Base-by-base conservation (phyloP, 1,139 yeast genomes). In the Hanseniaspora sp. region DNA sequence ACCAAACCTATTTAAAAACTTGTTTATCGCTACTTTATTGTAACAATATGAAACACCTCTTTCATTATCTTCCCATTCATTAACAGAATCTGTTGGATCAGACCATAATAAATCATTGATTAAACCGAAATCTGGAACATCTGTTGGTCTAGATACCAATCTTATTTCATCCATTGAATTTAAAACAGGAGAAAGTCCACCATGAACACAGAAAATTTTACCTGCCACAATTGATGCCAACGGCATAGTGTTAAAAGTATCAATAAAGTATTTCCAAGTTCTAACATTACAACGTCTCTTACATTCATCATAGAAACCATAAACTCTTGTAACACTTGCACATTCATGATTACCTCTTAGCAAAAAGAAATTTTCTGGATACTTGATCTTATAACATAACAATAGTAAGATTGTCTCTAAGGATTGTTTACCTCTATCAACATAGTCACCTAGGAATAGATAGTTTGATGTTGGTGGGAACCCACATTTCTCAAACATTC, bases 11-110 rank as follows among this genome's bases (percentile, higher is more conserved):
- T 82, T 77, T 55, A 92, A 71, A 65, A 92, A 92, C 69, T 90
- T 88, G 71, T 88, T 87, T 60, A 92, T 88, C 34, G 96, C 96
- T 46, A 86, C 87, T 69, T 83, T 86, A 61, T 88, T 86, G 68
- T 88, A 92, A 70, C 96, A 94, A 69, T 88, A 92, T n/a, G 94
- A 83, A 4, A 92, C 97, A 15, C 98, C 98, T 58, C 98, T 76
- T 70, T 92, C 97, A 67, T 92, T 92, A 70, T 92, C 97, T 68
- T 90, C 96, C 97, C 97, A 92, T 68, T 90, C 97, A 67, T 88
- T 87, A 15, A 80, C 76, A 0, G 95, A 86, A 67, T 90, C 96
- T 3, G 96, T 92, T 0, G 97, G 98, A 68, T 92, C 97, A 0
- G 95, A 85, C 97, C 98, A 92, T 56, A 92, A 71, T 61, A 92